Base-by-base conservation (phyloP, 129 eudicot genomes). In the Flaveria robusta region DNA sequence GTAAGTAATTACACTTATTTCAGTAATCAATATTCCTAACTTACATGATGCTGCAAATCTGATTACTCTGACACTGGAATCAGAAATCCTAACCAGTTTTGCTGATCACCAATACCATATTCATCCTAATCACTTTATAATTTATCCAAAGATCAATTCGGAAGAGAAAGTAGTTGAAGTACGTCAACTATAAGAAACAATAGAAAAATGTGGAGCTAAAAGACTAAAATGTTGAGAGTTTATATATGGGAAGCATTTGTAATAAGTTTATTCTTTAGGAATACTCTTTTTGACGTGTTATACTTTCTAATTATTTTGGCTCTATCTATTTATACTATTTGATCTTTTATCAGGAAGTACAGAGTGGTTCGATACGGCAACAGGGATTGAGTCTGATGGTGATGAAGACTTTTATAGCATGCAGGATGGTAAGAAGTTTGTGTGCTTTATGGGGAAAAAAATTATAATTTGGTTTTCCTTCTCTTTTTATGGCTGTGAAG, bases 361-460 rank as follows among this genome's bases (percentile, higher is more conserved):
- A 39, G 95, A 91, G 68, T 91, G 97, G 97, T 88, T 85, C 37
- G 97, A 91, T 69, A 80, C 95, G 9, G 83, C 74, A 66, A 66
- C 84, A 72, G 79, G 81, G 64, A 79, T 82, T 3, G 95, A 88
- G 18, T 91, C 97, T 22, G 97, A 88, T 13, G 75, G 90, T n/a
- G 97, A 91, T 20, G 97, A 91, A 29, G 97, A 91, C 23, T 91
- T 87, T 68, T 87, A 86, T 75, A 91, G 97, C 79, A 82, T 82
- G 66, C 95, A 86, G 80, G 97, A 91, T 76, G 95, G 95, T 87
- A 81, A 56, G 62, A 74, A 8, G 2, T 6, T 6, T 55, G 24
- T 51, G 9, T 72, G 23, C 16, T 45, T 26, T 23, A 41, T 27
- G 43, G 68, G 68, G 18, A 63, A 34, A 29, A 62, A 29, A 7